Evolutionary conservation across 1,139 yeast species (phyloP).

Genomic region (Suhomyces atakaporum): DNA sequence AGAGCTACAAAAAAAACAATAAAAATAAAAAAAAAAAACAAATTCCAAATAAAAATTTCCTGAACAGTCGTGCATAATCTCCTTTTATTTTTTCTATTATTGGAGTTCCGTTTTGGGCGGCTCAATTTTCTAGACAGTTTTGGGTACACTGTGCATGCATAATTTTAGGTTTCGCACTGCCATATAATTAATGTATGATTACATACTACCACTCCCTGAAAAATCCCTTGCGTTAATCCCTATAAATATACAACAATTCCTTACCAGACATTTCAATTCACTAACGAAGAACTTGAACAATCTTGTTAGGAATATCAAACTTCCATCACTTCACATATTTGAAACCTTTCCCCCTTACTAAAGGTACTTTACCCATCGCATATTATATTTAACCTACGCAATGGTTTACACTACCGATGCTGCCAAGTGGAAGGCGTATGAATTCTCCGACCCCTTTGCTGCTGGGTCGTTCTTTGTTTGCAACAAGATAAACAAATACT

Average conservation of each 20-base stretch:
- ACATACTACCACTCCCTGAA: conserved; percentile 9
- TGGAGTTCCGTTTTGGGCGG: conserved; percentile 2
- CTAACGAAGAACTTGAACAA: too few relatives aligned
- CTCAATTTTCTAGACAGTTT: conserved; percentile 7
- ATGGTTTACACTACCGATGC: conserved; percentile 50
- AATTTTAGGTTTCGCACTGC: conserved; percentile 8
- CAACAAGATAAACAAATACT: conserved; percentile 40
- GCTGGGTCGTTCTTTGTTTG: conserved; percentile 57
- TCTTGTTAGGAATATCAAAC: too few relatives aligned
- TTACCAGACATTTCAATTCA: too few relatives aligned
- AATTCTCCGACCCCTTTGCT: conserved; percentile 67
- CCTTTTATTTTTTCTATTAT: conserved; percentile 1
- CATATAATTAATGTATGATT: conserved; percentile 7
- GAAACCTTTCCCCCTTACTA: not conserved
- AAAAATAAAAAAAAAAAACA: conserved; percentile 2
- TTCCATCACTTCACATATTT: too few relatives aligned
- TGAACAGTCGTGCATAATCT: not conserved
- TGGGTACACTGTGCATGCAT: conserved; percentile 5
- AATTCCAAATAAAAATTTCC: not conserved
- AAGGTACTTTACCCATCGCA: not conserved
- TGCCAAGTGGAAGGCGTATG: conserved; percentile 65
- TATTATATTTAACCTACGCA: conserved; percentile 1
- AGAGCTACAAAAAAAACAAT: conserved; percentile 3
- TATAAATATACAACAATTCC: conserved; percentile 2
- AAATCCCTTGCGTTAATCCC: conserved; percentile 8